Evolutionary conservation across 1,139 yeast genomes (phyloP).

Genomic region (Candida albicans): DNA sequence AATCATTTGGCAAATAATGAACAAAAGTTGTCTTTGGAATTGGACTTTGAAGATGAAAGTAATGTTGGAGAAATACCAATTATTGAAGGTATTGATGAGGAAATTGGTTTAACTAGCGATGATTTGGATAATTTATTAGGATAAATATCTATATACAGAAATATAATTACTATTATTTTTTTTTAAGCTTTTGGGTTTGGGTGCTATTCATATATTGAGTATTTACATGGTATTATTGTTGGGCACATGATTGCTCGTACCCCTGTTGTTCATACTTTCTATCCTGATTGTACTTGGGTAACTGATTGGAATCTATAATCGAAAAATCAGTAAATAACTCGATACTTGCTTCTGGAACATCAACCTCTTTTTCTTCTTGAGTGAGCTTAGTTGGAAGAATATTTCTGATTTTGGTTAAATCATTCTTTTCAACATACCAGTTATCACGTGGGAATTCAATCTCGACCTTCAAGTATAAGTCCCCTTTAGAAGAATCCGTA

Average conservation of each 20-base stretch:
- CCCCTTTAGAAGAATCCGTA: constrained; percentile 51
- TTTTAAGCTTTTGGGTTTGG: not conserved
- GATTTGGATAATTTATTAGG: constrained; percentile 43
- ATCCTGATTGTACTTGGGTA: constrained; percentile 40
- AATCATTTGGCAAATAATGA: constrained; percentile 11
- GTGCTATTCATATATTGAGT: no score
- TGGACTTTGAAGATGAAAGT: constrained; percentile 20
- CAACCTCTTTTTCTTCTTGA: constrained; percentile 25
- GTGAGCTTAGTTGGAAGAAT: constrained; percentile 50
- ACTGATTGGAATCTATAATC: constrained; percentile 26
- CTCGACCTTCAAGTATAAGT: constrained; percentile 67
- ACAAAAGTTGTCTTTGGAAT: constrained; percentile 16
- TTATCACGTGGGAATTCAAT: constrained; percentile 83
- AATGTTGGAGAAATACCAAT: constrained; percentile 8
- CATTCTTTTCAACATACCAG: constrained; percentile 73
- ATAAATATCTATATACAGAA: constrained; percentile 15
- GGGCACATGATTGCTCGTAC: constrained; percentile 34
- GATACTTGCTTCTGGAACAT: constrained; percentile 37
- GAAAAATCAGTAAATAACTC: constrained; percentile 45
- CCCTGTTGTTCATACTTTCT: constrained; percentile 19
- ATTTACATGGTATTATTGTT: constrained; percentile 26
- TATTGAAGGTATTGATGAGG: constrained; percentile 13
- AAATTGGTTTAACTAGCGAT: constrained; percentile 33
- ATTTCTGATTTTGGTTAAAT: constrained; percentile 51
- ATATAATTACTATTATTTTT: constrained; percentile 2